Conservation (phyloP, 2,329 filamentous ascomycete species). For the Fusarium dlaminii region DNA sequence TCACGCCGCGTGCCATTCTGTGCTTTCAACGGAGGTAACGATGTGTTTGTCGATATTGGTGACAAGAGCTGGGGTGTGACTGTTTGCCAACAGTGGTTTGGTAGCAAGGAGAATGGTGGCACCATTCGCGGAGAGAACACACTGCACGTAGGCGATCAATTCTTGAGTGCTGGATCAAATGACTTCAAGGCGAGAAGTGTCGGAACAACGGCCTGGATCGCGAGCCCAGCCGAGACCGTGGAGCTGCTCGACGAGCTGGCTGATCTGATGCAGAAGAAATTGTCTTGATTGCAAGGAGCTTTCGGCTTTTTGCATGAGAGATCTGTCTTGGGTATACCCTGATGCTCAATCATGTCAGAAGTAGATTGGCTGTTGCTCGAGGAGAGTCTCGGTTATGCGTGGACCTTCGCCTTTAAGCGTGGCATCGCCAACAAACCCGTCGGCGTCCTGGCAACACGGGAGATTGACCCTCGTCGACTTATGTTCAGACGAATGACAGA, state of each 20-base stretch:
- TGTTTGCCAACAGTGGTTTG: slow-evolving; percentile 92
- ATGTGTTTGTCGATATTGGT: slow-evolving; percentile 98
- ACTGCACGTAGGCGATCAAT: slow-evolving; percentile 96
- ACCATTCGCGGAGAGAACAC: slow-evolving; percentile 78
- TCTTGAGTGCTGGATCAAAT: slow-evolving; percentile 92
- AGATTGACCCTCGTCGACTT: not conserved
- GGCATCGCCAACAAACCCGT: not conserved
- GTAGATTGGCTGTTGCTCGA: not conserved
- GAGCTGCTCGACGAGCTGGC: slow-evolving; percentile 86
- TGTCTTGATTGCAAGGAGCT: slow-evolving; percentile 32
- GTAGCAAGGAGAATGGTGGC: slow-evolving; percentile 53
- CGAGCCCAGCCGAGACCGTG: slow-evolving; percentile 90
- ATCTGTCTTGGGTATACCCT: not conserved
- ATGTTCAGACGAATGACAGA: not conserved
- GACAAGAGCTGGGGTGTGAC: slow-evolving; percentile 97
- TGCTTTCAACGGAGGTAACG: slow-evolving; percentile 96
- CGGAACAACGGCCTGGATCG: slow-evolving; percentile 97
- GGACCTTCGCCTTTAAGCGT: not conserved
- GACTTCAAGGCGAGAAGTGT: slow-evolving; percentile 95
- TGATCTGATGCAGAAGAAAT: slow-evolving; percentile 57
- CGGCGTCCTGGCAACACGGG: not conserved
- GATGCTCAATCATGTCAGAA: not conserved
- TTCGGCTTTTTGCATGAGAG: not conserved
- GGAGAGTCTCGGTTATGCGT: not conserved
- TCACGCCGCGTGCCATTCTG: slow-evolving; percentile 79